Evolutionary conservation across 225 moss, liverwort and hornwort species (phyloP), one percentile per base, ranked within the genome.

Genomic region (Rhytidiadelphus loreus): DNA sequence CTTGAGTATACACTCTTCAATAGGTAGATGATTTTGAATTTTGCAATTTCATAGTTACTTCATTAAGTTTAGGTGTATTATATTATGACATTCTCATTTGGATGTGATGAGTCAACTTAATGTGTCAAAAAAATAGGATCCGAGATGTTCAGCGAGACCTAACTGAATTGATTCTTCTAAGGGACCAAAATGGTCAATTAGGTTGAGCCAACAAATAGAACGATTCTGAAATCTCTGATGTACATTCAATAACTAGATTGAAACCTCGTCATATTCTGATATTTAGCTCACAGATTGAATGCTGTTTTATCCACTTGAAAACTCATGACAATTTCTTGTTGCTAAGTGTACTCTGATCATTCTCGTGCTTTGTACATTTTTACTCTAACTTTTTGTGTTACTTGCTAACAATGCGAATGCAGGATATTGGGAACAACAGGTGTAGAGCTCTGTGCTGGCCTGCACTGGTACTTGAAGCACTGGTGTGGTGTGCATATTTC

Each of bases 341-440:
- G n/a, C 32, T 44, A 60, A 89, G 52, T 53, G 25, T 74, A 59
- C 78, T 44, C n/a, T 81, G 44, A 62, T 76, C 52, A 76, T 69
- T 86, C 61, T 79, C 65, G 25, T 46, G 79, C 72, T 78, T 81
- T 82, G 84, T 81, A 89, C 72, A 77, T 78, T 81, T 86, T 76
- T 39, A 52, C n/a, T 68, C 29, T 41, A 84, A 74, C 23, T 41
- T 77, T 88, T 84, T 88, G 50, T 86, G 59, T 85, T 50, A 69
- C 77, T 65, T 85, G 60, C 79, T 89, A 83, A 93, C 82, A 48
- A 70, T 83, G 41, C 57, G 56, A 85, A 81, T 91, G 89, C 95
- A 97, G 97, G 85, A 98, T 98, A 89, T 90, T 90, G 91, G 96
- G 96, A 89, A 96, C 98, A 91, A 96, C 96, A 88, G 95, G 93